Conservation (phyloP, 805 yeast species). For the Kodamaea lidongshanica region DNA sequence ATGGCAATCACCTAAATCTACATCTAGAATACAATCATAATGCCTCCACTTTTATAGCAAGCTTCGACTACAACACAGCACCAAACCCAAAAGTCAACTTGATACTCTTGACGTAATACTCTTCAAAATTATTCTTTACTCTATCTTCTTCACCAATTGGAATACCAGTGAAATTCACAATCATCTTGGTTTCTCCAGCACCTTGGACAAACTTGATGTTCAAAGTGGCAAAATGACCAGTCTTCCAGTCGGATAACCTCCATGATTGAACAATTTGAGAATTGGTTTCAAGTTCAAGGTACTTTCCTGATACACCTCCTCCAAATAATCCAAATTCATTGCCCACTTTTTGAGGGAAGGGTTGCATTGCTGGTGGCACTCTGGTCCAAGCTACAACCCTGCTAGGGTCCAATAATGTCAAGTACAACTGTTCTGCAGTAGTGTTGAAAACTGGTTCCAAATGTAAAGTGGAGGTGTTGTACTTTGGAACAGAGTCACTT, state of each 20-base stretch:
- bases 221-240: conserved; percentile 71
- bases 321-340: conserved; percentile 71
- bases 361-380: conserved; percentile 53
- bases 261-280: conserved; percentile 66
- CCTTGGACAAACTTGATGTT: conserved; percentile 67
- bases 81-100: conserved; percentile 94
- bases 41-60: no score
- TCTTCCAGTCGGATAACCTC: conserved; percentile 87
- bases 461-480: conserved; percentile 75
- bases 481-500: conserved; percentile 40
- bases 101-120: conserved; percentile 82
- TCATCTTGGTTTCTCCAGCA: conserved; percentile 74
- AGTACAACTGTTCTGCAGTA: conserved; percentile 77
- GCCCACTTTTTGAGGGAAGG: conserved; percentile 47
- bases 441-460: conserved; percentile 79
- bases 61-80: conserved; percentile 56
- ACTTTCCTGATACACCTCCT: conserved; percentile 75
- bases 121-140: conserved; percentile 78
- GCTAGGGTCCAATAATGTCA: conserved; percentile 68
- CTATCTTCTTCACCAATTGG: conserved; percentile 94
- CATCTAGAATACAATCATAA: no score
- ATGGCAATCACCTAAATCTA: no score
- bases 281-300: conserved; percentile 53
- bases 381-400: conserved; percentile 91
- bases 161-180: conserved; percentile 75